phyloP scores from a whole-genome alignment of 75 land plant species.

The Larix kaempferi region DNA sequence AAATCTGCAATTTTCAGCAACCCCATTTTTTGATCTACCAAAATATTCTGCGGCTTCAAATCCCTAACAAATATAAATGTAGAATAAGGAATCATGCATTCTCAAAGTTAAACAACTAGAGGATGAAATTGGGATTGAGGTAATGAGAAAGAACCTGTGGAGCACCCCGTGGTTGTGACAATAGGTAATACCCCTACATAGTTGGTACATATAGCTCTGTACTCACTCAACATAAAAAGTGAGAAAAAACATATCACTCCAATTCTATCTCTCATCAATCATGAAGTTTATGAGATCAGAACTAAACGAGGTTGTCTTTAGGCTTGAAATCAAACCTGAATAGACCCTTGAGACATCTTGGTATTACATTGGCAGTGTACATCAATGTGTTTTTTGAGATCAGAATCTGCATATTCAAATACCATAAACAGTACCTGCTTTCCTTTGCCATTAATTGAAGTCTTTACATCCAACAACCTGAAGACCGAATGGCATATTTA shows the following conservation, averaged over 20 bases:
- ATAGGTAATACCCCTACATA: constrained; percentile 33
- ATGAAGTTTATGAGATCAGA: neutral
- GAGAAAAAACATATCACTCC: neutral
- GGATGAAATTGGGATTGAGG: neutral
- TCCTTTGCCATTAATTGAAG: constrained; percentile 20
- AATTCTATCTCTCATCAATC: neutral
- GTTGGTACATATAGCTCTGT: constrained; percentile 41
- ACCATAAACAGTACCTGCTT: constrained; percentile 27
- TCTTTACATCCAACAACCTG: constrained; percentile 38
- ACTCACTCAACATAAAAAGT: neutral
- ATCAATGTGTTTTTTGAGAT: constrained; percentile 36
- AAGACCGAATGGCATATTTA: neutral
- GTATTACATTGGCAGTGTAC: constrained; percentile 10
- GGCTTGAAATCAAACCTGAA: constrained; percentile 16
- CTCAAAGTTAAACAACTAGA: neutral
- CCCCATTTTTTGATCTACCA: constrained; percentile 30
- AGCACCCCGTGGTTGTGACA: constrained; percentile 43
- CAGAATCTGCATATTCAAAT: constrained; percentile 30
- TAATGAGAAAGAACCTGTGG: constrained; percentile 25
- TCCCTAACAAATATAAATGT: constrained; percentile 14
- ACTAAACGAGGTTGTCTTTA: neutral
- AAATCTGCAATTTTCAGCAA: constrained; percentile 36
- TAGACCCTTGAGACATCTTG: constrained; percentile 10
- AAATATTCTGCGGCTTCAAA: constrained; percentile 38
- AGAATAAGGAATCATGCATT: neutral